Base-by-base conservation (phyloP, 2,329 filamentous ascomycete species). In the Dendryphion nanum region DNA sequence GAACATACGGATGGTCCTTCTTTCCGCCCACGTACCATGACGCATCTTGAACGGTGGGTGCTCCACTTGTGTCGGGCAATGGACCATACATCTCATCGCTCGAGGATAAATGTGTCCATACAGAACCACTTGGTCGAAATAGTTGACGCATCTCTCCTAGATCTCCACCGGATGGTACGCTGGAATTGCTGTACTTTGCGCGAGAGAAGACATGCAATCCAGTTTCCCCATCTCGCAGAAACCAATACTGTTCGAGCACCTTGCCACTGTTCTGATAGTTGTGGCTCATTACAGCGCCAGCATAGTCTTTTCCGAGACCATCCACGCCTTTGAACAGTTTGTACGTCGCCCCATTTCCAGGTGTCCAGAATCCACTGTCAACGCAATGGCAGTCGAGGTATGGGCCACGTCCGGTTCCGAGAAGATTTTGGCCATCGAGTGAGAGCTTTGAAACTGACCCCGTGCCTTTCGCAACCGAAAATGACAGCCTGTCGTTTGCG, bases 361-460 rank as follows among this genome's bases (percentile, higher is more conserved):
- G 77, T 0, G 78, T 82, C 63, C 78, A 83, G 50, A 74, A 75
- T 0, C 80, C 80, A 0, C 68, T 70, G 1, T 78, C 77, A 0
- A 69, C 77, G 52, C 79, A 83, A 59, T 82, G 80, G 55, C 80
- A 83, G 56, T 83, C 79, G 5, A 83, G 72, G 50, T 82, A 81
- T 2, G 78, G 76, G 0, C 77, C 75, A 18, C 74, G 68, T 2
- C 78, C 78, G 18, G 15, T 18, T 5, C 31, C 31, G 12, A 33
- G 31, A 13, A 33, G 31, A 33, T 33, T 18, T 19, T 75, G 71
- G 0, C 63, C 65, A 48, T 75, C 73, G 0, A 77, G 67, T 8
- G 57, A 62, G 3, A 77, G 55, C 14, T 62, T 56, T 7, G 67
- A 58, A 15, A 76, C 66, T 10, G 63, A 60, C 0, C 72, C 73